Evolutionary conservation across 345 rosid species (phyloP).

Genomic region (Citropsis articulata): DNA sequence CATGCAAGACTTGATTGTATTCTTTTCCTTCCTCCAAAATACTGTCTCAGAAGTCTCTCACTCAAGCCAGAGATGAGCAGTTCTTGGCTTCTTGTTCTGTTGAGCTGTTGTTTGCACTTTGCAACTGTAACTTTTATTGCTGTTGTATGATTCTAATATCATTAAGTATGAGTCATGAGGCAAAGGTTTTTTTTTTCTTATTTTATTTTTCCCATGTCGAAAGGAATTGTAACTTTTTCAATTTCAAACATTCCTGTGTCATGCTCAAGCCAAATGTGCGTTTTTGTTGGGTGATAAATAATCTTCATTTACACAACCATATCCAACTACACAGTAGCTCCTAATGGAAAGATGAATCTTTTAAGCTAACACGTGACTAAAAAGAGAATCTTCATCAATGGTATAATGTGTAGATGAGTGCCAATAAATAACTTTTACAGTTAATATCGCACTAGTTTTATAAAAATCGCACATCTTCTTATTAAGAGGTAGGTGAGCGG

Average conservation of each 20-base stretch:
- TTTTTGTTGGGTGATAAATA: not conserved
- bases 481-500: too few relatives aligned
- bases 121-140: not conserved
- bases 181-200: not conserved
- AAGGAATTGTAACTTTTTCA: not conserved
- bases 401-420: not conserved
- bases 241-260: too few relatives aligned
- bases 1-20: constrained; percentile 13
- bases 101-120: not conserved
- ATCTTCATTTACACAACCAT: not conserved
- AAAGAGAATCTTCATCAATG: not conserved
- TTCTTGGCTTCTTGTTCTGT: not conserved
- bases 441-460: not conserved
- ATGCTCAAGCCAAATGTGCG: not conserved
- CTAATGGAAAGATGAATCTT: too few relatives aligned
- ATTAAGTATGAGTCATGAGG: not conserved
- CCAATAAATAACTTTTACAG: not conserved
- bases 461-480: too few relatives aligned
- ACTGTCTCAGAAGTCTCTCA: rapidly evolving
- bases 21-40: not conserved
- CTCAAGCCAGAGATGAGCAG: not conserved
- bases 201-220: too few relatives aligned
- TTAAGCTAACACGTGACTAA: too few relatives aligned
- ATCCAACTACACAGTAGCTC: too few relatives aligned
- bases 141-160: not conserved